Evolutionary conservation across 2,329 filamentous ascomycete genomes (phyloP).

Genomic region (Ceratocystis ficicola): DNA sequence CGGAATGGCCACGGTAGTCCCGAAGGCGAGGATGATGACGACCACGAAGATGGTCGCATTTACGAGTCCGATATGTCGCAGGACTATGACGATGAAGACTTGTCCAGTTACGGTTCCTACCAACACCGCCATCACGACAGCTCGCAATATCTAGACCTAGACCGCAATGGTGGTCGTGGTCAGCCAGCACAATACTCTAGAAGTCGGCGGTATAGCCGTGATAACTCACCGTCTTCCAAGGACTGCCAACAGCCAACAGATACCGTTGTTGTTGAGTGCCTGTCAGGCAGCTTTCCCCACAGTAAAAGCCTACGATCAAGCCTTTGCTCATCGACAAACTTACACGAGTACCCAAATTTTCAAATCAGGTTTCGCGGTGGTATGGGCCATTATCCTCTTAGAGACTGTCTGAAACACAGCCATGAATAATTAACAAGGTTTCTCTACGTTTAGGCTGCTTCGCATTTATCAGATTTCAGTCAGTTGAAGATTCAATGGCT

Average conservation of each 20-base stretch:
- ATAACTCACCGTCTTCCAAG: constrained; percentile 29
- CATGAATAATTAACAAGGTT: background rate
- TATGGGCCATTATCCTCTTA: background rate
- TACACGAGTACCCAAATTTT: constrained; percentile 16
- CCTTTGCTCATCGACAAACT: constrained; percentile 17
- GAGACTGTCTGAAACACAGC: background rate
- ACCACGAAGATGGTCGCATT: constrained; percentile 26
- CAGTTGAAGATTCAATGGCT: constrained; percentile 32
- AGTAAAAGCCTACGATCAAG: constrained; percentile 17
- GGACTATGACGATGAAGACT: constrained; percentile 18
- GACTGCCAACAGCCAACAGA: constrained; percentile 36
- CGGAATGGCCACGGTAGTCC: constrained; percentile 31
- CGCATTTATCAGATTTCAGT: constrained; percentile 35
- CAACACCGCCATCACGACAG: constrained; percentile 23
- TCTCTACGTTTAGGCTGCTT: constrained; percentile 28
- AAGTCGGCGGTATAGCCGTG: constrained; percentile 23
- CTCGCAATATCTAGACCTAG: constrained; percentile 22
- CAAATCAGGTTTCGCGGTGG: constrained; percentile 18
- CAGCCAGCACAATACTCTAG: constrained; percentile 16
- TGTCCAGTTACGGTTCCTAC: constrained; percentile 23
- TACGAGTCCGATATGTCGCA: constrained; percentile 13
- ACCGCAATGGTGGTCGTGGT: constrained; percentile 20
- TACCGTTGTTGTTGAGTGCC: constrained; percentile 44
- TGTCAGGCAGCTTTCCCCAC: constrained; percentile 29
- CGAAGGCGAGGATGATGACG: constrained; percentile 30